A percentile compares a stretch with the other conserved stretches of the same genome.
Evolutionary conservation across 306 rosid genomes (phyloP).

Genomic region (Cicer chorassanicum): DNA sequence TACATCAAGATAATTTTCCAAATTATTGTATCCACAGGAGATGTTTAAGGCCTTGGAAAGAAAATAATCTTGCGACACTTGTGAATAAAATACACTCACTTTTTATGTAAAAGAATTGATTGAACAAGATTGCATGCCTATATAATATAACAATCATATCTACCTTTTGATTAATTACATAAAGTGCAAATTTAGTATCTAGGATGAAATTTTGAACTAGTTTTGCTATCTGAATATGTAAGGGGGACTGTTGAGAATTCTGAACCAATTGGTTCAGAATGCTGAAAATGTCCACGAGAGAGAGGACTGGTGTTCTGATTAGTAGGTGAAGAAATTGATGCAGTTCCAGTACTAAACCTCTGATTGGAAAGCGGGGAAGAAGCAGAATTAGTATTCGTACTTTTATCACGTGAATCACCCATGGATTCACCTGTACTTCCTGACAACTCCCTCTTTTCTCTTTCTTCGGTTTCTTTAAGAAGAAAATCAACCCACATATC

Average conservation of each 20-base stretch:
- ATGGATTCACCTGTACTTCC: slow-evolving; percentile 49
- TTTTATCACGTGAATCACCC: slow-evolving; percentile 54
- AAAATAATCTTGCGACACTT: background rate
- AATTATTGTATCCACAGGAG: slow-evolving; percentile 19
- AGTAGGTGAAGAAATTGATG: slow-evolving; percentile 48
- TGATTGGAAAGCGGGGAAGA: slow-evolving; percentile 45
- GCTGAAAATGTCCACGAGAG: slow-evolving; percentile 53
- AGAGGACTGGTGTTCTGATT: slow-evolving; percentile 53
- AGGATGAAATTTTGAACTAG: slow-evolving; percentile 53
- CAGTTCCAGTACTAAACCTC: slow-evolving; percentile 49
- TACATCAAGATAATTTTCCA: slow-evolving; percentile 8
- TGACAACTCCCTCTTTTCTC: slow-evolving; percentile 72
- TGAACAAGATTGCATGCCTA: slow-evolving; percentile 57
- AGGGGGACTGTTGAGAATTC: slow-evolving; percentile 96
- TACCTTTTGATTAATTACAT: slow-evolving; percentile 74
- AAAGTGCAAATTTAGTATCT: slow-evolving; percentile 57
- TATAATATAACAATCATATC: slow-evolving; percentile 56
- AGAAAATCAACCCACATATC: slow-evolving; percentile 99
- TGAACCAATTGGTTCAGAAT: slow-evolving; percentile 63
- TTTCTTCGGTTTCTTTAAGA: slow-evolving; percentile 87
- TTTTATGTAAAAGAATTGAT: slow-evolving; percentile 65
- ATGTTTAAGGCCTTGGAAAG: slow-evolving; percentile 21
- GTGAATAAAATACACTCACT: slow-evolving; percentile 39
- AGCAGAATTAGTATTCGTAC: slow-evolving; percentile 33
- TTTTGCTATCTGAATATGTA: slow-evolving; percentile 65